These are phyloP conservation scores for Gentiana straminea DNA, from an alignment of 257 asterid genomes.

Conservation along the genomic window DNA sequence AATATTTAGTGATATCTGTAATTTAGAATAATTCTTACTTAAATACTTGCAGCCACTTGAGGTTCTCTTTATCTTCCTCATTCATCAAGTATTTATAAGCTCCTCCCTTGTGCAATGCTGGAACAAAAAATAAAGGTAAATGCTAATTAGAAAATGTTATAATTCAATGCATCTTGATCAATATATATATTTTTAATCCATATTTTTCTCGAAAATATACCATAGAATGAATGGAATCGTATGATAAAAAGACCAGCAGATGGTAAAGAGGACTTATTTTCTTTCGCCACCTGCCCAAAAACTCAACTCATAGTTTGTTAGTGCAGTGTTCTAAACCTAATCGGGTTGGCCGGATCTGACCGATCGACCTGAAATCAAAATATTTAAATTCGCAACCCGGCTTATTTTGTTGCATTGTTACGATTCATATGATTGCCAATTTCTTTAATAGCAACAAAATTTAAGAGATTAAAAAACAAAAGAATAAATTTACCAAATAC, in stretches of 20 bases:
- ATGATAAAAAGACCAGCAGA: constrained; percentile 73
- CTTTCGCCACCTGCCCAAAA: constrained; percentile 60
- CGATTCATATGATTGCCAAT: too few relatives aligned
- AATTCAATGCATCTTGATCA: too few relatives aligned
- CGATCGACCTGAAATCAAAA: too few relatives aligned
- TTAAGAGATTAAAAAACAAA: not conserved
- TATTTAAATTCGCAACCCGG: too few relatives aligned
- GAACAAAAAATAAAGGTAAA: constrained; percentile 7
- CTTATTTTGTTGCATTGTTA: too few relatives aligned
- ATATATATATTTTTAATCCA: not conserved
- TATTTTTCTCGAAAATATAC: constrained; percentile 12
- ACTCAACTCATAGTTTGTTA: not conserved
- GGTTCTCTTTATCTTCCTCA: constrained; percentile 53
- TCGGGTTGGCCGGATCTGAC: too few relatives aligned
- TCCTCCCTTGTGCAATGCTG: constrained; percentile 65
- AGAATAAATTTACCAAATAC: constrained; percentile 45
- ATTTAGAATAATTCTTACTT: constrained; percentile 23
- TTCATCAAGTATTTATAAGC: constrained; percentile 67
- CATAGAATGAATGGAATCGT: constrained; percentile 77
- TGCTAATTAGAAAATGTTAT: too few relatives aligned
- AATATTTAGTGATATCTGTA: not conserved
- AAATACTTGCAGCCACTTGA: constrained; percentile 60
- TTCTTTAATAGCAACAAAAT: too few relatives aligned
- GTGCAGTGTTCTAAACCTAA: too few relatives aligned
- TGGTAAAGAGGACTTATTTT: constrained; percentile 58